Percentiles rank a stretch among this genome's conserved stretches.
Conservation (phyloP, 139 green algal genomes). For the Raphidocelis subcapitata region DNA sequence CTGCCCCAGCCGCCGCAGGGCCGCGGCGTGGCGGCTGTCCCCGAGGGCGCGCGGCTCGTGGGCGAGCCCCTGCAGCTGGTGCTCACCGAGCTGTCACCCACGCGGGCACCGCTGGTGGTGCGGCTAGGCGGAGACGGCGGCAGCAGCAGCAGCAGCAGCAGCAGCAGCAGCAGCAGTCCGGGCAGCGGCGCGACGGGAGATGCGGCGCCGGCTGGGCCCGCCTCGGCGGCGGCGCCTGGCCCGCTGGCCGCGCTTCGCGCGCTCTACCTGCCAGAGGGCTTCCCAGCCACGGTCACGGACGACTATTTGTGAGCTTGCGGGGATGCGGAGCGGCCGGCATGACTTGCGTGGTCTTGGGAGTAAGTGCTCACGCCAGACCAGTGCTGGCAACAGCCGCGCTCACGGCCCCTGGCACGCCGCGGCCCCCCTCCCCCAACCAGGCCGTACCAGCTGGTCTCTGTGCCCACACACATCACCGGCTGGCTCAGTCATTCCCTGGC, state of each 20-base stretch:
- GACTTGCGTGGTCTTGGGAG: not conserved
- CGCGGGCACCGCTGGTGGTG: no score
- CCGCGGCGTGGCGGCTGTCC: no score
- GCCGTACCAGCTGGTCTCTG: constrained; percentile 75
- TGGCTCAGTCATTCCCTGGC: constrained; percentile 59
- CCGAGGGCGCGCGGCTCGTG: no score
- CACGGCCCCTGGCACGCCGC: no score
- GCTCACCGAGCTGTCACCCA: no score
- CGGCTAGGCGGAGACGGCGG: no score
- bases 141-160: not conserved
- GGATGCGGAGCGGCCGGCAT: constrained; percentile 49
- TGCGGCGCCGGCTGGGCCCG: not conserved
- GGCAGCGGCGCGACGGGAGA: not conserved
- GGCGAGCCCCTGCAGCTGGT: no score
- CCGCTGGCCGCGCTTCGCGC: constrained; percentile 10
- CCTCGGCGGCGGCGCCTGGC: not conserved
- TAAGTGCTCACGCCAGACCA: no score
- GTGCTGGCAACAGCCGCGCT: no score
- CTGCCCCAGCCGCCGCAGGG: no score
- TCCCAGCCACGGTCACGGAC: constrained; percentile 58
- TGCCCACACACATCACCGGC: constrained; percentile 72
- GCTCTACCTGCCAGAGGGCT: constrained; percentile 76
- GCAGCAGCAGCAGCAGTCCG: not conserved
- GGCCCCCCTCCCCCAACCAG: not conserved
- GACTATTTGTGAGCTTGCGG: constrained; percentile 61